Evolutionary conservation across 495 filamentous ascomycete genomes (phyloP).

Genomic region (Schizothecium vesticola): DNA sequence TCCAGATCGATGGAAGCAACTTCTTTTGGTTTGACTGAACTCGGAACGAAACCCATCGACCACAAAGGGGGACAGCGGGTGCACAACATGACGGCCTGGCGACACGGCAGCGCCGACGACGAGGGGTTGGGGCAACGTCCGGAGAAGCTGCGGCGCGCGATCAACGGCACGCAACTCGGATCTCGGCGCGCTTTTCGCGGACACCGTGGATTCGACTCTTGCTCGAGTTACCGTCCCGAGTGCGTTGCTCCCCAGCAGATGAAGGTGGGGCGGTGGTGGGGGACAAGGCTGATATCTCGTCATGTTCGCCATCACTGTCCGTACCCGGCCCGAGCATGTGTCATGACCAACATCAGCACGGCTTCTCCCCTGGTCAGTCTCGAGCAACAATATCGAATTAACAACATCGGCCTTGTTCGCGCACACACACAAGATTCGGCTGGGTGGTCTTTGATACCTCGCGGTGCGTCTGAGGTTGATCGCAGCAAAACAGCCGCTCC

Average conservation of each 20-base stretch:
- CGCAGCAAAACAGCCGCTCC: not conserved
- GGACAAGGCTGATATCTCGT: not conserved
- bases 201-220: not conserved
- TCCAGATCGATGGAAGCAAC: not conserved
- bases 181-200: not conserved
- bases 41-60: not conserved
- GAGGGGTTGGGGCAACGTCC: not conserved
- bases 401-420: not conserved
- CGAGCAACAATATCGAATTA: not conserved
- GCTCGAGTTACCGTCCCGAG: not conserved
- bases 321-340: not conserved
- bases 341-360: not conserved
- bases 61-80: not conserved
- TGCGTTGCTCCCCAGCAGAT: not conserved
- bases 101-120: constrained; percentile 6
- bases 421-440: too few species aligned
- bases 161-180: not conserved
- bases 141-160: not conserved
- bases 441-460: too few species aligned
- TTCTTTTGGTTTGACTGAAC: not conserved
- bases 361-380: not conserved
- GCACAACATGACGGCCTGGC: not conserved
- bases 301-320: not conserved
- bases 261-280: not conserved
- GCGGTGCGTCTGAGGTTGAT: not conserved